Evolutionary conservation across 225 moss, liverwort and hornwort species (phyloP).

Genomic region (Sphagnum contortum): DNA sequence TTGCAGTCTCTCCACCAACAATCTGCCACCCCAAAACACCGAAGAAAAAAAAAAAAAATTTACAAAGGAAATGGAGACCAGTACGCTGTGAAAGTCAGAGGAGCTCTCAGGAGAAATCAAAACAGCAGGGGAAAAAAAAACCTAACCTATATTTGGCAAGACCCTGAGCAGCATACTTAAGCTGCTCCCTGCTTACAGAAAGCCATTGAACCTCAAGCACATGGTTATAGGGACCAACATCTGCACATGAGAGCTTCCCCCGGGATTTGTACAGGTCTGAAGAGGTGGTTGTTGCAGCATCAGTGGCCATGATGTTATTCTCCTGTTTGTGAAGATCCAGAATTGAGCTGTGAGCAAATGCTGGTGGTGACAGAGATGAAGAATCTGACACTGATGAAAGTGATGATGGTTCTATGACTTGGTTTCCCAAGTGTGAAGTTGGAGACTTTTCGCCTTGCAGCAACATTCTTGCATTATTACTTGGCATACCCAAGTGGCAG

Average conservation of each 20-base stretch:
- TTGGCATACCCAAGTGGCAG: conserved; percentile 23
- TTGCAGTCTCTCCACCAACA: conserved; percentile 59
- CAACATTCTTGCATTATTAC: too few species aligned
- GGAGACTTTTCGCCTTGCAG: conserved; percentile 5
- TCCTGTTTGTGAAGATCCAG: conserved; percentile 65
- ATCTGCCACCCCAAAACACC: conserved; percentile 22
- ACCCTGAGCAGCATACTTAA: conserved; percentile 63
- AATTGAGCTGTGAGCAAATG: conserved; percentile 22
- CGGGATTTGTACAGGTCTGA: conserved; percentile 61
- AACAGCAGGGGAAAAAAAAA: too few species aligned
- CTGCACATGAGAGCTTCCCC: conserved; percentile 75
- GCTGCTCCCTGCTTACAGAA: conserved; percentile 68
- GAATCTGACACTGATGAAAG: conserved; percentile 25
- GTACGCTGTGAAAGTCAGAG: too few species aligned
- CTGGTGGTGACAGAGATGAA: conserved; percentile 13
- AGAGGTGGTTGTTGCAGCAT: conserved; percentile 26
- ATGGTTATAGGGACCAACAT: conserved; percentile 57
- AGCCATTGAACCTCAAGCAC: conserved; percentile 71
- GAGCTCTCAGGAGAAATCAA: too few species aligned
- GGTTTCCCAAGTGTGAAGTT: conserved; percentile 31
- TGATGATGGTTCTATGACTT: too few species aligned
- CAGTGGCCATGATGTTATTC: conserved; percentile 22
- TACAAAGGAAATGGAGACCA: background rate
- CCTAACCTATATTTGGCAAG: conserved; percentile 61
- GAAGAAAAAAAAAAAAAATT: background rate